phyloP scores from a whole-genome alignment of 1,284 basidiomycete species.

The Fomitopsis palustris region DNA sequence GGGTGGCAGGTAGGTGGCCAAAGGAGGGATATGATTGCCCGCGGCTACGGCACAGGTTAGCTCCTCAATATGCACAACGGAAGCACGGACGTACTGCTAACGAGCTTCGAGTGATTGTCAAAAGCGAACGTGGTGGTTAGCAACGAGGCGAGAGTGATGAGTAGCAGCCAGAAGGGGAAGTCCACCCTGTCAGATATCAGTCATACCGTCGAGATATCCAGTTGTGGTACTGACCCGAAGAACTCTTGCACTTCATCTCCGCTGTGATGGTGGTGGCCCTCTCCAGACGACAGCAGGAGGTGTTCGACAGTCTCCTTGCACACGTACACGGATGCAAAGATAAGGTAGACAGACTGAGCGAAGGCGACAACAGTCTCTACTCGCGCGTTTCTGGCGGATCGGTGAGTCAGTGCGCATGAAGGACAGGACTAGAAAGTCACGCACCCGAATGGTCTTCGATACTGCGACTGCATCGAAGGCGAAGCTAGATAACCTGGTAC shows the following conservation, averaged over 20 bases:
- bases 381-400: constrained; percentile 67
- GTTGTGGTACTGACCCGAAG: constrained; percentile 33
- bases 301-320: constrained; percentile 93
- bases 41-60: constrained; percentile 35
- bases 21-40: constrained; percentile 51
- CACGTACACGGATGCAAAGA: constrained; percentile 90
- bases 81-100: constrained; percentile 49
- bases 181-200: constrained; percentile 46
- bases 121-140: constrained; percentile 51
- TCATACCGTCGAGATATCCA: neutral
- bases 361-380: constrained; percentile 81
- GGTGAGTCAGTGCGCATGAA: neutral
- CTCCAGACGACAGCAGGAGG: constrained; percentile 61
- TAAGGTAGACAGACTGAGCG: constrained; percentile 84
- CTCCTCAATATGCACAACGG: neutral
- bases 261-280: constrained; percentile 63
- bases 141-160: constrained; percentile 55
- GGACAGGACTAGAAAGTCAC: constrained; percentile 24
- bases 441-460: constrained; percentile 66
- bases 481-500: constrained; percentile 39
- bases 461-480: constrained; percentile 24
- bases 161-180: constrained; percentile 63
- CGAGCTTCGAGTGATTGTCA: constrained; percentile 66
- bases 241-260: constrained; percentile 40
- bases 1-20: constrained; percentile 41